Conservation (phyloP, 768 basidiomycete genomes). For the Leccinum variicolor region DNA sequence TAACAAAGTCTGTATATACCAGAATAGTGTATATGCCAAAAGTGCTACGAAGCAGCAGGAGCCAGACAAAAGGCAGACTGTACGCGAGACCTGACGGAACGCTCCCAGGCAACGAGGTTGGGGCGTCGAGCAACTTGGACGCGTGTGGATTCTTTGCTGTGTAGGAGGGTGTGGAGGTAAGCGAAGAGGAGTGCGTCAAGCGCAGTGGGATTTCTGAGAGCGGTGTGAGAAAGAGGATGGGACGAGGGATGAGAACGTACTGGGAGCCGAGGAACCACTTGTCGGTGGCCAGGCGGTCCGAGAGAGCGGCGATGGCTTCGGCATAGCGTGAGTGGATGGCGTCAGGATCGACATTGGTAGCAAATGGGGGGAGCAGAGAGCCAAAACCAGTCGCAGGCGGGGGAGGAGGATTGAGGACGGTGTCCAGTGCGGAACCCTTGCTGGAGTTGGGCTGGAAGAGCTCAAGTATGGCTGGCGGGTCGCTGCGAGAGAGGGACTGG, state of each 20-base stretch:
- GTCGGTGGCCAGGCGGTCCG: conserved; percentile 71
- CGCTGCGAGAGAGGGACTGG: conserved; percentile 50
- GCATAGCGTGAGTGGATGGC: conserved; percentile 57
- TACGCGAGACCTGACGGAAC: conserved; percentile 58
- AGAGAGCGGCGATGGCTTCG: conserved; percentile 70
- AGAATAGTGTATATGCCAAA: conserved; percentile 9
- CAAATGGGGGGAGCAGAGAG: conserved; percentile 59
- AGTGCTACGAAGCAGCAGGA: conserved; percentile 2
- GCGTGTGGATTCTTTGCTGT: conserved; percentile 42
- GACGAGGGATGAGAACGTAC: conserved; percentile 38
- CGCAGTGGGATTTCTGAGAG: conserved; percentile 64
- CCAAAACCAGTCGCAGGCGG: conserved; percentile 68
- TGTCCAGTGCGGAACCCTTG: conserved; percentile 37
- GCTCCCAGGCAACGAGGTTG: conserved; percentile 83
- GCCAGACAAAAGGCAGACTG: conserved; percentile 43
- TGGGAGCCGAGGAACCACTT: conserved; percentile 78
- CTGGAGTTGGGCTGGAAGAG: conserved; percentile 38
- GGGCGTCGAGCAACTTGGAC: conserved; percentile 66
- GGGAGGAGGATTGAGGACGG: conserved; percentile 61
- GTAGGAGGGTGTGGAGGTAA: conserved; percentile 67
- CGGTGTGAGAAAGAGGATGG: conserved; percentile 4
- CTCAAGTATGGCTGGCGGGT: conserved; percentile 39
- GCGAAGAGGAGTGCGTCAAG: conserved; percentile 83
- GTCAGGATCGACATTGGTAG: conserved; percentile 49
- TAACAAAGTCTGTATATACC: conserved; percentile 2